phyloP scores from a whole-genome alignment of 2,329 filamentous ascomycete species.

The Cladosporium colombiae region DNA sequence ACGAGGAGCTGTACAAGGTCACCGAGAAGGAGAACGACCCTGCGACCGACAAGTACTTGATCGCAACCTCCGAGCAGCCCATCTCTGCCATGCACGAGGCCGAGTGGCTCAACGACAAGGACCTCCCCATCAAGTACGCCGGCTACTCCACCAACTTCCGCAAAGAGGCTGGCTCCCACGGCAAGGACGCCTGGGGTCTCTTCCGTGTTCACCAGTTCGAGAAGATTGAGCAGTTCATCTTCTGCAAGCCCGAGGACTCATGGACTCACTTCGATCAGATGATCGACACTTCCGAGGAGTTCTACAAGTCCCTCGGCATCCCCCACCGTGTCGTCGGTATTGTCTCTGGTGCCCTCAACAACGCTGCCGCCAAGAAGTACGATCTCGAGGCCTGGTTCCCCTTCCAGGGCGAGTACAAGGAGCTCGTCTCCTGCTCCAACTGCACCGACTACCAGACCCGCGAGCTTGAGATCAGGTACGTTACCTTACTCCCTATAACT shows the following conservation, averaged over 20 bases:
- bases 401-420: constrained; percentile 96
- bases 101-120: constrained; percentile 83
- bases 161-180: constrained; percentile 89
- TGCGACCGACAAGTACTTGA: constrained; percentile 80
- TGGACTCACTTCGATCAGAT: constrained; percentile 94
- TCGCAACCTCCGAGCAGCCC: constrained; percentile 90
- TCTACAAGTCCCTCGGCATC: constrained; percentile 85
- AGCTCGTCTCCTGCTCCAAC: constrained; percentile 95
- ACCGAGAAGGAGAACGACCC: constrained; percentile 74
- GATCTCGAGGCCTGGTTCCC: constrained; percentile 97
- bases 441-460: constrained; percentile 97
- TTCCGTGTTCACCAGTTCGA: constrained; percentile 99
- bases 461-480: constrained; percentile 78
- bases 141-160: constrained; percentile 95
- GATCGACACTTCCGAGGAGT: constrained; percentile 88
- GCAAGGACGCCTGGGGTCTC: constrained; percentile 94
- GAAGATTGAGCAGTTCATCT: constrained; percentile 81
- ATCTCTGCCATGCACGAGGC: constrained; percentile 84
- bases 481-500: not conserved
- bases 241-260: constrained; percentile 83
- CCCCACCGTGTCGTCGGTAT: constrained; percentile 93
- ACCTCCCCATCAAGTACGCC: constrained; percentile 84
- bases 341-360: constrained; percentile 93
- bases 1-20: constrained; percentile 98
- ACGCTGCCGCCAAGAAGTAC: constrained; percentile 86